A percentile compares a stretch with the other conserved stretches of the same genome.
These are phyloP conservation scores for Botrytis cinerea DNA, from an alignment of 2,329 filamentous ascomycete genomes.

Conservation along the genomic window DNA sequence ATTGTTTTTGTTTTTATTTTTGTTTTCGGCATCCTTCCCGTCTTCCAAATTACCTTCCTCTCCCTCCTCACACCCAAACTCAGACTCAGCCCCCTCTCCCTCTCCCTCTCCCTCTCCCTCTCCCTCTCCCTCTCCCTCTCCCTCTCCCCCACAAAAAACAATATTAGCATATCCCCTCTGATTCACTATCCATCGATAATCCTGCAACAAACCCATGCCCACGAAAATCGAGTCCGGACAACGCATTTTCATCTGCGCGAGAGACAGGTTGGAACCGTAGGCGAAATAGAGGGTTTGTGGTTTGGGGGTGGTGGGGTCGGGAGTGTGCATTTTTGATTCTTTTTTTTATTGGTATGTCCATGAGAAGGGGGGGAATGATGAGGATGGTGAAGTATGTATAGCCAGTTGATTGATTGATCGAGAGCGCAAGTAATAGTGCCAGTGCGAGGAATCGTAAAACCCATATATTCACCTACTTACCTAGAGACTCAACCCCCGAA, in stretches of 20 bases:
- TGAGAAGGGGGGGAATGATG: too few relatives aligned
- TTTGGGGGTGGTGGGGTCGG: neutral
- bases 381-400: too few relatives aligned
- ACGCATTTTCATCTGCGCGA: conserved; percentile 62
- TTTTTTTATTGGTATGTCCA: neutral
- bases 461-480: too few relatives aligned
- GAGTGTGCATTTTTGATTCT: neutral
- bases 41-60: neutral
- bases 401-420: too few relatives aligned
- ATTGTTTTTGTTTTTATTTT: too few relatives aligned
- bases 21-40: neutral
- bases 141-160: conserved; percentile 18
- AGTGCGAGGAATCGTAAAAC: too few relatives aligned
- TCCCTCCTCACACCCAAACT: too few relatives aligned
- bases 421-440: too few relatives aligned
- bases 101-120: too few relatives aligned
- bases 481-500: too few relatives aligned
- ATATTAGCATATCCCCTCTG: conserved; percentile 68
- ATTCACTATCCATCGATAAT: conserved; percentile 68
- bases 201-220: conserved; percentile 53
- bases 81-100: too few relatives aligned
- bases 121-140: too few relatives aligned
- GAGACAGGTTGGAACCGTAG: conserved; percentile 71
- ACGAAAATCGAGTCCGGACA: conserved; percentile 56
- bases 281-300: conserved; percentile 59